Percentiles rank a stretch among this genome's conserved stretches.
phyloP scores from a whole-genome alignment of 352 stramenopile genomes.

The Globisporangium mamillatum region DNA sequence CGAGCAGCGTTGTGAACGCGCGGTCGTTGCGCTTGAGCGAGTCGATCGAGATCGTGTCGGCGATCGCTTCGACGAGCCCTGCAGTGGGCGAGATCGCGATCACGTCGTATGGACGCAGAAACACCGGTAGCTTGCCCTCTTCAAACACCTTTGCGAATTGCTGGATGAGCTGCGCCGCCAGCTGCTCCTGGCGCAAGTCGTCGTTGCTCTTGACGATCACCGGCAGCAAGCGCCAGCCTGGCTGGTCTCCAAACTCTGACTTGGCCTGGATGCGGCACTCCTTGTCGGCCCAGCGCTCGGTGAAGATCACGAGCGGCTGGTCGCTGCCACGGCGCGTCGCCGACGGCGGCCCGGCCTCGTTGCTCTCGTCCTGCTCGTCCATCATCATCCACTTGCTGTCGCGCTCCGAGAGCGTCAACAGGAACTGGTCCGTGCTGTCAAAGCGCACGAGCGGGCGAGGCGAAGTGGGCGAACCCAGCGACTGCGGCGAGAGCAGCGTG shows the following conservation, averaged over 20 bases:
- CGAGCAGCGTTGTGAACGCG: conserved; percentile 87
- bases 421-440: conserved; percentile 75
- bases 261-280: conserved; percentile 86
- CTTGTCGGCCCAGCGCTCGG: conserved; percentile 94
- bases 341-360: conserved; percentile 14
- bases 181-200: conserved; percentile 96
- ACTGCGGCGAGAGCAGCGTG: conserved; percentile 47
- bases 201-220: conserved; percentile 99
- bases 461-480: conserved; percentile 53
- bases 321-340: conserved; percentile 23
- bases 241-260: conserved; percentile 80
- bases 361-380: conserved; percentile 38
- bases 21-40: conserved; percentile 96
- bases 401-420: conserved; percentile 63
- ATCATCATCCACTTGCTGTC: conserved; percentile 65
- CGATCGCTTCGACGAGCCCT: conserved; percentile 96
- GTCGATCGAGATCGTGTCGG: conserved; percentile 97
- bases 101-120: conserved; percentile 95
- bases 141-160: conserved; percentile 94
- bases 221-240: conserved; percentile 89
- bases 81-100: conserved; percentile 92
- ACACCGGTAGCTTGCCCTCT: conserved; percentile 92
- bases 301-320: conserved; percentile 85
- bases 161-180: conserved; percentile 95
- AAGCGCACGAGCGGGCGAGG: conserved; percentile 55